Evolutionary conservation across 352 stramenopile species (phyloP), one percentile per base, ranked within the genome.

Genomic region (Phytopythium delawarense): DNA sequence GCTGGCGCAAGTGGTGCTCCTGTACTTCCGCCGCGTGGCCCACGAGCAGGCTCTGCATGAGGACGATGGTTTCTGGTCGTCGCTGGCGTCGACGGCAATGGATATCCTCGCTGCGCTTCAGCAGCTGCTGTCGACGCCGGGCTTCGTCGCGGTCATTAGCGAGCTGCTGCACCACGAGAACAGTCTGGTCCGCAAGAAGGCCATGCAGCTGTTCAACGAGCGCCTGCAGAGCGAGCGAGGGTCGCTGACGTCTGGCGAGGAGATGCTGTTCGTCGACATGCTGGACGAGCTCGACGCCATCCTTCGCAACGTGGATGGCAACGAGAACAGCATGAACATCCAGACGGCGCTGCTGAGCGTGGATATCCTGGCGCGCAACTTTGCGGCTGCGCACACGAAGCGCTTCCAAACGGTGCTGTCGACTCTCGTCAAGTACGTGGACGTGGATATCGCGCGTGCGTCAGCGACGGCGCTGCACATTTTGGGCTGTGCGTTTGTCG

Each of bases 171-270:
- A 90, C 59, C 88, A 96, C 63, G 87, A 95, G 42, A 92, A 91
- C 62, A 85, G 78, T 25, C 63, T 92, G n/a, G 84, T 96, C 50
- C 88, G 88, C 32, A 92, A 93, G 66, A 92, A 92, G 63, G 88
- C 88, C 7, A 91, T 96, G 79, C 84, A 94, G 70, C 69, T 96
- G 18, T 92, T 96, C 55, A 95, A 94, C 61, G 87, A 93, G 54
- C 84, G 85, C 9, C 73, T 96, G 2, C 78, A 93, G 28, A 79
- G 87, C 23, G 76, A 91, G 45, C 79, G 84, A 18, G 65, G 64
- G 12, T 74, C 78, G 35, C 59, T 96, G 4, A 78, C 79, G 11
- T 72, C 72, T 9, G 83, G 84, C 25, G 88, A 96, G 63, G 75
- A 84, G 64, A 65, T 94, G 51, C 66, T 95, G 11, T 95, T 94